Percentiles rank a stretch among this genome's conserved stretches.
Conservation (phyloP, 2,329 filamentous ascomycete genomes). For the Fusarium sp. region DNA sequence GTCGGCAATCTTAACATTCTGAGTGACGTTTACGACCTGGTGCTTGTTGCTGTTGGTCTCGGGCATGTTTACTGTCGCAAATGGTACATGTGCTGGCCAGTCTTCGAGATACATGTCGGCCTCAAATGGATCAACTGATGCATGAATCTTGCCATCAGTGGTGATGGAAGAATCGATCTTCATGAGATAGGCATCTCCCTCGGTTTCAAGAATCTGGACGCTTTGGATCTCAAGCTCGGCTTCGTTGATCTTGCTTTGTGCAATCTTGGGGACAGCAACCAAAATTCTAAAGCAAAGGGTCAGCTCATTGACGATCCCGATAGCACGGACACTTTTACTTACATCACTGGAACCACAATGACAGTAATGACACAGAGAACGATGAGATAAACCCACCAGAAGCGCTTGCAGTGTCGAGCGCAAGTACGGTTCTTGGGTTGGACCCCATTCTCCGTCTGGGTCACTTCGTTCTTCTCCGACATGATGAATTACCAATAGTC, state of each 20-base stretch:
- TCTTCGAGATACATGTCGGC: constrained; percentile 68
- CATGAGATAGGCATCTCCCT: constrained; percentile 60
- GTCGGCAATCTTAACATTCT: constrained; percentile 61
- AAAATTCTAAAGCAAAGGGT: constrained; percentile 59
- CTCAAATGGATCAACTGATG: constrained; percentile 62
- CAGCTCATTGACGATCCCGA: constrained; percentile 1
- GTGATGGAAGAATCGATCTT: constrained; percentile 67
- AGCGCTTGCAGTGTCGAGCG: constrained; percentile 63
- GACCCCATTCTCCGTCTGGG: constrained; percentile 52
- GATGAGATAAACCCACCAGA: constrained; percentile 72
- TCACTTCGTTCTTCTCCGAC: constrained; percentile 54
- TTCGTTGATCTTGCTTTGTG: constrained; percentile 66
- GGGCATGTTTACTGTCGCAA: constrained; percentile 65
- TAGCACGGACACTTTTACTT: constrained; percentile 51
- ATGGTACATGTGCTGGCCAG: constrained; percentile 58
- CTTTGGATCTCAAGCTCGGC: constrained; percentile 64
- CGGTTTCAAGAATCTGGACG: constrained; percentile 62
- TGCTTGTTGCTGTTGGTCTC: constrained; percentile 60
- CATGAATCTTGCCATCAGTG: constrained; percentile 63
- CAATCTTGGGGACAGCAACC: constrained; percentile 67
- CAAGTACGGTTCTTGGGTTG: constrained; percentile 54
- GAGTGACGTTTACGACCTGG: constrained; percentile 64
- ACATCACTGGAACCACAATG: constrained; percentile 70
- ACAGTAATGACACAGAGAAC: constrained; percentile 61
- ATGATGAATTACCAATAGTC: constrained; percentile 42